Base-by-base conservation (phyloP, 1,284 basidiomycete genomes). In the Pseudozyma sp. region DNA sequence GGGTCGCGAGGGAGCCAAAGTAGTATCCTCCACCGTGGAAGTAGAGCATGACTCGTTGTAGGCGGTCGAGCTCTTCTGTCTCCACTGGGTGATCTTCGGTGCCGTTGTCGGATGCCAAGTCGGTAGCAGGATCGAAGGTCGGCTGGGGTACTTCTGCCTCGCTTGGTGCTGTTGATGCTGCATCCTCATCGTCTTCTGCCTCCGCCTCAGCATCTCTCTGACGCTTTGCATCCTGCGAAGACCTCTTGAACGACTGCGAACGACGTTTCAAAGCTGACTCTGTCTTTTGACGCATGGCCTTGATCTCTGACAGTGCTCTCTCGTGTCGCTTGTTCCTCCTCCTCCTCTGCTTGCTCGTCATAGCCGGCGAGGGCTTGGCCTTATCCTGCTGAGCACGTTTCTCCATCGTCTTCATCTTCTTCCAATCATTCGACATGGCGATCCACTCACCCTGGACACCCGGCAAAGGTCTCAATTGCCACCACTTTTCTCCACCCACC, bases 401-500 rank as follows among this genome's bases (percentile, higher is more conserved):
- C 30, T 83, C 77, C 56, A 82, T 78, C 17, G 80, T 78, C 57
- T 82, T 75, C 37, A 72, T 71, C 48, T 77, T 69, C 17, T 75
- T 84, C 83, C 86, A 88, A 54, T 88, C 87, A 47, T 70, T 56
- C 31, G 76, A 77, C 76, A 81, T 86, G 33, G 90, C 90, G 53
- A 97, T 91, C 95, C 95, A 97, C 85, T 98, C 93, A 2, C 89
- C 93, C 77, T 94, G 90, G 11, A 95, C 87, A 17, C 92, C 94
- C 51, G 43, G 88, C 44, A 80, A 44, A 37, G 90, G 65, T 54
- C 81, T 76, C n/a, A 84, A 49, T 79, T 84, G 94, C 96, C 95
- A 98, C 94, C 96, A 98, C 80, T 94, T 94, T 7, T 90, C 90
- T 2, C 95, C 96, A 16, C 95, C 95, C 1, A 94, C 90, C 30